Evolutionary conservation across 495 filamentous ascomycete species (phyloP), one percentile per base, ranked within the genome.

Genomic region (Daldinia concentrica): DNA sequence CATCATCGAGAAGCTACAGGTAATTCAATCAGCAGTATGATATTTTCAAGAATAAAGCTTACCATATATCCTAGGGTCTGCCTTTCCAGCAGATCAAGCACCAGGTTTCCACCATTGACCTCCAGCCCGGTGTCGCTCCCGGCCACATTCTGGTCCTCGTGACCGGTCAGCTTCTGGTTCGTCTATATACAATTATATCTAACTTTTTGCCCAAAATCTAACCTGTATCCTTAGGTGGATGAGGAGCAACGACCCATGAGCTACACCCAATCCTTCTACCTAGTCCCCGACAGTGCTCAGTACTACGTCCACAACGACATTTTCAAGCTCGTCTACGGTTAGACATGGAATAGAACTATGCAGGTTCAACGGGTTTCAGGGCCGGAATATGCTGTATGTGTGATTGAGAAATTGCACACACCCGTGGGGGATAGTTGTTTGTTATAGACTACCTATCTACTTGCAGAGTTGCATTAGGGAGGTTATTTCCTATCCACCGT

Each of bases 291-390:
- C 27, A 91, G 89, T 61, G 64, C 64, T 4, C 88, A 84, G 80
- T 97, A 89, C 84, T 97, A 87, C 78, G 90, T 98, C 75, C 89
- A 89, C 82, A 97, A 97, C 85, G 94, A 98, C 77, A 82, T 97
- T 81, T 98, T 97, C 88, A 90, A 90, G 72, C 85, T 98, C 64
- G 85, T 94, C 69, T 94, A 92, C 82, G 79, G 78, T 65, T 84
- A 76, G 55, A 64, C 41, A 30, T 62, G 15, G 6, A 45, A 60
- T 37, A 4, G 19, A 6, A 15, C 45, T 27, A 43, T 9, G 22
- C 24, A n/a, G 43, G 22, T 24, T 29, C 15, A n/a, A 17, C 19
- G 27, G 32, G 14, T 2, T 6, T 8, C 4, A 30, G 26, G 26
- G 27, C 26, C 7, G 11, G 27, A 11, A 30, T 15, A 30, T 12